Evolutionary conservation across 1,284 basidiomycete species (phyloP).

Genomic region (Leccinum holopus): DNA sequence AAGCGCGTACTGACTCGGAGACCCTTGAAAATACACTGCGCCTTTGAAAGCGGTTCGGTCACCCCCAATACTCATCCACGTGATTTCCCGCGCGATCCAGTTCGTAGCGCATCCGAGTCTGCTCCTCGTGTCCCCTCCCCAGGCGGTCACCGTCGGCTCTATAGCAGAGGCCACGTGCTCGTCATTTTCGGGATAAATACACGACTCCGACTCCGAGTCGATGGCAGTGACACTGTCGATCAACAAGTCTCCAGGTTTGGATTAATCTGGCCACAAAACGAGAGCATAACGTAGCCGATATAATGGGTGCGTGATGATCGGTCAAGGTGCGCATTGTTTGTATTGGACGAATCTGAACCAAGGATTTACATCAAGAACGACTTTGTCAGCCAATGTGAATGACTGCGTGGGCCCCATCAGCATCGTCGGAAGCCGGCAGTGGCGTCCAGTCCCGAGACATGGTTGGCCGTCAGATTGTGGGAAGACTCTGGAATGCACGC

Average conservation of each 20-base stretch:
- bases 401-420: no score
- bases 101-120: constrained; percentile 24
- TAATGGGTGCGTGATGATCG: no score
- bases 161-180: constrained; percentile 34
- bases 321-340: no score
- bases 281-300: no score
- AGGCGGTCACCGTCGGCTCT: constrained; percentile 57
- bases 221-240: constrained; percentile 52
- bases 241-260: constrained; percentile 75
- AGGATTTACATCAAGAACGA: no score
- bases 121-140: constrained; percentile 58
- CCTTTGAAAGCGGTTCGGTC: constrained; percentile 42
- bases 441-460: no score
- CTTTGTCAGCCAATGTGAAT: no score
- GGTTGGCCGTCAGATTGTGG: no score
- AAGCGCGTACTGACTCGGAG: constrained; percentile 47
- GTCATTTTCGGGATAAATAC: constrained; percentile 52
- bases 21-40: constrained; percentile 49
- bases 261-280: constrained; percentile 53
- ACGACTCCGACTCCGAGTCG: constrained; percentile 42
- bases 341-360: no score
- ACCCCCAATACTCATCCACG: constrained; percentile 46
- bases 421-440: no score
- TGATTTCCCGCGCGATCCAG: constrained; percentile 42
- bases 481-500: no score